Base-by-base conservation (phyloP, 768 basidiomycete genomes). In the Lanmaoa pseudosensibilis region DNA sequence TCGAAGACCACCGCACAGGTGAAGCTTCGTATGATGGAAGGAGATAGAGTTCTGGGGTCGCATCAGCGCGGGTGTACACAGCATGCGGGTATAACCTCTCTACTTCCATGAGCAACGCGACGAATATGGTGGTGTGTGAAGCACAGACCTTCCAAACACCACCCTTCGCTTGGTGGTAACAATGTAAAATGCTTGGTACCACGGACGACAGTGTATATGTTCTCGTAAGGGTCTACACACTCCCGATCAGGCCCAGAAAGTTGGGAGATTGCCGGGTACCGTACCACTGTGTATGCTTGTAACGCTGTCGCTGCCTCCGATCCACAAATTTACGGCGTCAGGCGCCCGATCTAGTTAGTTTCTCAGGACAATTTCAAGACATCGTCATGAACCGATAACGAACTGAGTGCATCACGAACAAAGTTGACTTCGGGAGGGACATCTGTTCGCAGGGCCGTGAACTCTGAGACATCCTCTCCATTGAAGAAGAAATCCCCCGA, bases 301-400 rank as follows among this genome's bases (percentile, higher is more conserved):
- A 15, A 84, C 75, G 65, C 92, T 94, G 55, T 77, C 74, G 52
- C 78, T 76, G 63, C 90, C 80, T 12, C 95, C 94, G 36, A 97
- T 90, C 94, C 94, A 98, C 19, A 98, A 66, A 67, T 97, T 97
- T 3, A 93, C 92, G 6, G 93, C 94, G 65, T 98, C 95, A 0
- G 94, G 92, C 18, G 74, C 61, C 60, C 74, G 77, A 37, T 80
- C 89, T 87, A 34, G 44, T 46, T 43, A 10, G 30, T 50, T 4
- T 27, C 27, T 59, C 36, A 52, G 50, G 39, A 43, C 9, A 2
- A 30, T 23, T n/a, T 6, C 1, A 32, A 33, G 16, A 36, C 34
- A 54, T 21, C 15, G 54, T 21, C 27, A 45, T 33, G 50, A 13
- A 40, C 12, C 15, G 44, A 57, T 27, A 11, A 72, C 80, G 40